These are phyloP conservation scores for Monosporascus sp. DNA, from an alignment of 2,329 filamentous ascomycete genomes.

Conservation along the genomic window DNA sequence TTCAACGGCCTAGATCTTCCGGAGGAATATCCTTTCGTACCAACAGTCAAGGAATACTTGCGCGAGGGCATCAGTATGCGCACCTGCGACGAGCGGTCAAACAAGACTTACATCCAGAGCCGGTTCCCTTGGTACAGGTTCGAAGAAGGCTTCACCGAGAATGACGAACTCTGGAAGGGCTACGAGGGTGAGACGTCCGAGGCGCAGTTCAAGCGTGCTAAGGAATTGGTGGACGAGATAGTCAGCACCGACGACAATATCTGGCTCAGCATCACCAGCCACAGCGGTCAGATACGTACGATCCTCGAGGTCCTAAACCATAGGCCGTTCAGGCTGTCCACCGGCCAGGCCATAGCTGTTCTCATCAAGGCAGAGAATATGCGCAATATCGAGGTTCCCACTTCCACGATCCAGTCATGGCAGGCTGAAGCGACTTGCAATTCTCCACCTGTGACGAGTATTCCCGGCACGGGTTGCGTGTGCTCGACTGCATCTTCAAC, in stretches of 20 bases:
- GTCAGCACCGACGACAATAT: constrained; percentile 47
- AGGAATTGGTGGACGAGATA: constrained; percentile 49
- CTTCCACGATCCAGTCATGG: constrained; percentile 30
- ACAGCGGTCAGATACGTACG: constrained; percentile 51
- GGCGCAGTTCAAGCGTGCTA: constrained; percentile 45
- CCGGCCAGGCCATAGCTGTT: constrained; percentile 63
- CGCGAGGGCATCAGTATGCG: constrained; percentile 63
- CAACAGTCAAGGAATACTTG: constrained; percentile 58
- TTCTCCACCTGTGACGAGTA: constrained; percentile 38
- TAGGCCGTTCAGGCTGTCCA: constrained; percentile 55
- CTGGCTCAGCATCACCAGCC: constrained; percentile 55
- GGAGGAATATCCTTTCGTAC: constrained; percentile 44
- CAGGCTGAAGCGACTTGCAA: constrained; percentile 37
- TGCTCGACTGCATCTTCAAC: constrained; percentile 23
- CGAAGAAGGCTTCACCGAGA: constrained; percentile 56
- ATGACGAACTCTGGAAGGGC: constrained; percentile 40
- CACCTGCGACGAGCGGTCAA: constrained; percentile 60
- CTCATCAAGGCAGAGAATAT: constrained; percentile 54
- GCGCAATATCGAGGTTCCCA: constrained; percentile 14
- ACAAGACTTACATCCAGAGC: constrained; percentile 44
- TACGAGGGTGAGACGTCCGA: constrained; percentile 34
- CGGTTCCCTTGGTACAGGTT: constrained; percentile 50
- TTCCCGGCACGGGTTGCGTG: constrained; percentile 35
- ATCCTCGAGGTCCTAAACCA: constrained; percentile 54
- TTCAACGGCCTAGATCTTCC: constrained; percentile 51